Evolutionary conservation across 331 rosid species (phyloP).

Genomic region (Saraca asoca): DNA sequence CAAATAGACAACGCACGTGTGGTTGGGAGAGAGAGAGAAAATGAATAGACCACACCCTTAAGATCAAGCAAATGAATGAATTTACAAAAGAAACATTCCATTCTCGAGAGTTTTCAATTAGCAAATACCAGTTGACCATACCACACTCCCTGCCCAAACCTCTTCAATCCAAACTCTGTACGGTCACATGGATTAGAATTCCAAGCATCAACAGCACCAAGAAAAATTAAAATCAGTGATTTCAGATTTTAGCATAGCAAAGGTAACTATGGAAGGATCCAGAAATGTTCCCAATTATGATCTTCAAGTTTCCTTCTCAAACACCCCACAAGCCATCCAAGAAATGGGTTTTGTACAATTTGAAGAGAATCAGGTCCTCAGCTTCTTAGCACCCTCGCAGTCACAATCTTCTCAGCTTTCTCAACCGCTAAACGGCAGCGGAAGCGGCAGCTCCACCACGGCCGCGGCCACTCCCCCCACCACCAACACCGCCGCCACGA

Average conservation of each 20-base stretch:
- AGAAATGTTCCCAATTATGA: constrained; percentile 60
- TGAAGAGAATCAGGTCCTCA: constrained; percentile 69
- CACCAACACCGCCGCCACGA: neutral
- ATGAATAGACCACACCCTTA: too few relatives aligned
- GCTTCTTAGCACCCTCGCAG: constrained; percentile 67
- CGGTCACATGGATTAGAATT: constrained; percentile 31
- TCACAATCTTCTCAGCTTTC: constrained; percentile 47
- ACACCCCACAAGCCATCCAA: constrained; percentile 51
- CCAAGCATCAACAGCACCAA: neutral
- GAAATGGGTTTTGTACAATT: constrained; percentile 76
- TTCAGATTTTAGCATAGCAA: neutral
- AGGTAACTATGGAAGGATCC: constrained; percentile 48
- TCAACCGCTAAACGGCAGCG: constrained; percentile 35
- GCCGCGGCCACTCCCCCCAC: constrained; percentile 6
- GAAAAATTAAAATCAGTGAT: constrained; percentile 12
- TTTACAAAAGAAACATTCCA: too few relatives aligned
- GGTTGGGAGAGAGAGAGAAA: too few relatives aligned
- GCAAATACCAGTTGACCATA: constrained; percentile 49
- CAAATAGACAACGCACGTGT: too few relatives aligned
- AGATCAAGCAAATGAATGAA: too few relatives aligned
- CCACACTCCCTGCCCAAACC: constrained; percentile 31
- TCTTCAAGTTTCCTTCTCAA: constrained; percentile 64
- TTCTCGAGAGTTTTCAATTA: too few relatives aligned
- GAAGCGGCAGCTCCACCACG: neutral
- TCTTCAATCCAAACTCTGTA: constrained; percentile 23